Percentiles rank a stretch among this genome's conserved stretches.
Conservation (phyloP, 1,284 basidiomycete genomes). For the Tylopilus orsonianus region DNA sequence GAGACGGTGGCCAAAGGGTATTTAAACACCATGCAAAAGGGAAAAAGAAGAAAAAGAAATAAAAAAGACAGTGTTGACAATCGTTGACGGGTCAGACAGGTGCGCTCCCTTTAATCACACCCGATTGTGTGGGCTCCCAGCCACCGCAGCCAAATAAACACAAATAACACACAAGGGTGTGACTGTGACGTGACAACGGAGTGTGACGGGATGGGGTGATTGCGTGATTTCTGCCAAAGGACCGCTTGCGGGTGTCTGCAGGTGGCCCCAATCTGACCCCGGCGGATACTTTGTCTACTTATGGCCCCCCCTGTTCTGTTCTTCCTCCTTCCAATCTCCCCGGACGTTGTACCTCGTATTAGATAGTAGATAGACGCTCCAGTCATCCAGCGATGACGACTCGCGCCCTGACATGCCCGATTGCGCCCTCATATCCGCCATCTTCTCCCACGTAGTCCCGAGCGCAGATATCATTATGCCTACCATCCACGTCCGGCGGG, state of each 20-base stretch:
- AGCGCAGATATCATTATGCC: too few relatives aligned
- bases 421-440: neutral
- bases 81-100: conserved; percentile 43
- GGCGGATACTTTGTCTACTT: conserved; percentile 19
- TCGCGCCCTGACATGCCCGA: neutral
- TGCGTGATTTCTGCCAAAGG: conserved; percentile 36
- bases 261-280: neutral
- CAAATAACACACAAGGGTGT: conserved; percentile 18
- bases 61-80: conserved; percentile 40
- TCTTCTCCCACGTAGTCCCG: too few relatives aligned
- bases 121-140: conserved; percentile 15
- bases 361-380: too few relatives aligned
- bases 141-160: conserved; percentile 28
- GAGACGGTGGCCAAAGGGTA: conserved; percentile 29
- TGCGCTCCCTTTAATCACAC: conserved; percentile 33
- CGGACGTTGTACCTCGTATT: too few relatives aligned
- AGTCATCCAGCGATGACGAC: neutral
- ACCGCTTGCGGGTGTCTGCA: conserved; percentile 4
- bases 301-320: neutral
- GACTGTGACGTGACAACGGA: conserved; percentile 14
- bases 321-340: neutral
- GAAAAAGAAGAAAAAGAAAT: conserved; percentile 25
- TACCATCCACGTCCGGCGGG: too few relatives aligned
- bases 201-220: conserved; percentile 8
- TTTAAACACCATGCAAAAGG: conserved; percentile 44